A percentile compares a stretch with the other conserved stretches of the same genome.
phyloP scores from a whole-genome alignment of 2,329 filamentous ascomycete genomes.

The Capronia americana region DNA sequence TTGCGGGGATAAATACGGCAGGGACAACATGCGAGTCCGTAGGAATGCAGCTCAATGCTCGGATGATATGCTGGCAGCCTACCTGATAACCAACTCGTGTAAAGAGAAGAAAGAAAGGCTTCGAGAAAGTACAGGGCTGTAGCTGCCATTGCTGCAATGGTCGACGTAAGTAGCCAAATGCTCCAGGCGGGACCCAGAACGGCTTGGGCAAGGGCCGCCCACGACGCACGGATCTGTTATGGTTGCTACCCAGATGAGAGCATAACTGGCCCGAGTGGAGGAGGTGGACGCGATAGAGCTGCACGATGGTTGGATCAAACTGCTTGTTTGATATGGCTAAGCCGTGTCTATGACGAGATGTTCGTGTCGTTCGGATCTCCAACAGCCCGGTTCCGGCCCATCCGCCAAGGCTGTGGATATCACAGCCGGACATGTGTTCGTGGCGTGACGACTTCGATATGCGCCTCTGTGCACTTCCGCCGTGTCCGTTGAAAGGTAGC shows the following conservation, averaged over 20 bases:
- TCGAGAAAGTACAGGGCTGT: not conserved
- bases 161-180: not conserved
- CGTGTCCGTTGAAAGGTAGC: not conserved
- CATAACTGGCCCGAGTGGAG: conserved; percentile 1
- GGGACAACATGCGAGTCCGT: conserved; percentile 8
- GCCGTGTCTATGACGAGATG: conserved; percentile 10
- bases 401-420: not conserved
- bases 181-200: not conserved
- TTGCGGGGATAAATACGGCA: conserved; percentile 8
- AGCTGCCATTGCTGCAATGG: not conserved
- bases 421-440: not conserved
- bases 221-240: not conserved
- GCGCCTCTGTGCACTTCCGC: not conserved
- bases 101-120: not conserved
- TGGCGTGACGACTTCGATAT: not conserved
- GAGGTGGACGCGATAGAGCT: not conserved
- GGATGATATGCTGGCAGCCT: conserved; percentile 4
- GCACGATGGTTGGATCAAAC: conserved; percentile 13
- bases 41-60: not conserved
- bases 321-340: conserved; percentile 7
- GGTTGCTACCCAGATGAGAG: not conserved
- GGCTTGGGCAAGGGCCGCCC: not conserved
- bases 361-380: not conserved
- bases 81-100: not conserved
- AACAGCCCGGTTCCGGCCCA: not conserved